Percentiles rank a stretch among this genome's conserved stretches.
Evolutionary conservation across 768 basidiomycete species (phyloP).

Genomic region (Lepiota brunneoincarnata): DNA sequence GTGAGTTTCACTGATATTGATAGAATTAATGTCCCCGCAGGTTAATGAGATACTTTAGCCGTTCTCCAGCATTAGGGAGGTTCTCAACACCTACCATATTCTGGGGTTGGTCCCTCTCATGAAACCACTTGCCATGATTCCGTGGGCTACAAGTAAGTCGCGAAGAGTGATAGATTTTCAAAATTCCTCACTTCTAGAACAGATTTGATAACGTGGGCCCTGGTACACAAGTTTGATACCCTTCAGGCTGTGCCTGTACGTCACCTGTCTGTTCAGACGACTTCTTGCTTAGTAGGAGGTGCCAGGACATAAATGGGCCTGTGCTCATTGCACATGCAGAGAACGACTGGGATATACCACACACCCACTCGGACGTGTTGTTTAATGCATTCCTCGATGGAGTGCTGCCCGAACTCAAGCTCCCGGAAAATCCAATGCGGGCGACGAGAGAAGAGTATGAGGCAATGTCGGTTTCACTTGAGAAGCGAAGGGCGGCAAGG

Average conservation of each 20-base stretch:
- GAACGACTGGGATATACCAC: constrained; percentile 78
- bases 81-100: constrained; percentile 70
- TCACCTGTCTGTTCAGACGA: not conserved
- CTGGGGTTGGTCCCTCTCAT: constrained; percentile 70
- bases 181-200: constrained; percentile 16
- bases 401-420: constrained; percentile 45
- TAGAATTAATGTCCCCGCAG: constrained; percentile 25
- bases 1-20: constrained; percentile 36
- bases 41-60: constrained; percentile 30
- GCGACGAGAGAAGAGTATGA: constrained; percentile 40
- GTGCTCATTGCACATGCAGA: constrained; percentile 76
- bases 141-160: constrained; percentile 59
- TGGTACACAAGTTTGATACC: constrained; percentile 60
- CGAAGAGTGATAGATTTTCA: not conserved
- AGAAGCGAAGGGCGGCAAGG: constrained; percentile 38
- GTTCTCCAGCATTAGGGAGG: constrained; percentile 57
- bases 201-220: constrained; percentile 50
- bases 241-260: constrained; percentile 59
- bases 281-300: constrained; percentile 20
- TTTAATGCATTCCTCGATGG: constrained; percentile 72
- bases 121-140: constrained; percentile 66
- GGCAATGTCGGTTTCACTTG: constrained; percentile 34
- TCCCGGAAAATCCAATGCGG: constrained; percentile 25
- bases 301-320: constrained; percentile 62
- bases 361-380: constrained; percentile 68